Base-by-base conservation (phyloP, 2,329 filamentous ascomycete species). In the Cytospora mali region DNA sequence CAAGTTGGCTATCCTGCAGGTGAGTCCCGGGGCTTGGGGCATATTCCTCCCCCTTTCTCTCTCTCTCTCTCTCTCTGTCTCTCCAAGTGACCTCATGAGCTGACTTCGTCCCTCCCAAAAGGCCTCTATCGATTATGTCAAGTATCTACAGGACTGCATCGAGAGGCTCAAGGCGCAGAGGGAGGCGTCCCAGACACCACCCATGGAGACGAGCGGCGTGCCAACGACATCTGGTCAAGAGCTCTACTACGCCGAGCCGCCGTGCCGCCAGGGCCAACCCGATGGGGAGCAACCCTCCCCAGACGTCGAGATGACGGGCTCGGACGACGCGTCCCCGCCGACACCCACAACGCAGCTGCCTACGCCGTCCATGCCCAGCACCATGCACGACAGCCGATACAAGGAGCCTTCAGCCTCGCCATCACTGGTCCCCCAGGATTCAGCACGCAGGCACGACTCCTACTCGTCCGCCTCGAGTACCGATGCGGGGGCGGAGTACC, bases 51-150 rank as follows among this genome's bases (percentile, higher is more conserved):
- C 4, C 16, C n/a, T 39, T 7, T 7, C n/a, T 39, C 16, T n/a
- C 35, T 18, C 10, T 33, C 31, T 33, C 10, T 13, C 31, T 33
- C 10, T 33, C 31, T 33, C 10, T 35, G 4, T 4, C 2, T 14
- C 33, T 35, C 33, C 33, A 14, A 35, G 33, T 14, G 33, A 35
- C 5, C 35, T 6, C 35, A 39, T 5, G 35, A 18, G 16, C 35
- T 39, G 35, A 39, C 10, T 33, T 50, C 52, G 48, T 52, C 58
- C 58, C 33, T n/a, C 35, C 35, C 18, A 10, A 5, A 3, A 97
- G 93, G 94, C 94, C 6, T 95, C 93, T 53, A 98, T 98, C 65
- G 95, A 98, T 70, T 98, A 99, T 70, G 87, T 98, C 67, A 89
- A 91, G 64, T 99, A 99, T 73, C 84, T 99, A 16, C 91, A 98